Conservation (phyloP, 768 basidiomycete species). For the Tylopilus cervinicoccineus region DNA sequence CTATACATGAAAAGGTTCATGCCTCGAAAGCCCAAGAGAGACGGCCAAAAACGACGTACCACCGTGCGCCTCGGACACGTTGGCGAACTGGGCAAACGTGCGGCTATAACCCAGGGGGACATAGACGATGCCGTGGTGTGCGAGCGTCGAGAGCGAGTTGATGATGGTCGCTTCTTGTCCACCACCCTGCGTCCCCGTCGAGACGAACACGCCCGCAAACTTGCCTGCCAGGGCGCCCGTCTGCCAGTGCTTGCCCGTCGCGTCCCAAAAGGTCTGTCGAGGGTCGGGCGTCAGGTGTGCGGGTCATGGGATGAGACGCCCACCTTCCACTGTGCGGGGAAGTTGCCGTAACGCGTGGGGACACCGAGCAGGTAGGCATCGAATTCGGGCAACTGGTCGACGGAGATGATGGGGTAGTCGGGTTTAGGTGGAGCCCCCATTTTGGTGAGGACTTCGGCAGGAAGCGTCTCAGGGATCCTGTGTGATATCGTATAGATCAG, state of each 20-base stretch:
- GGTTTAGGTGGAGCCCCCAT: constrained; percentile 71
- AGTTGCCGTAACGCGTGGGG: constrained; percentile 77
- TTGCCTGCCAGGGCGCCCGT: constrained; percentile 65
- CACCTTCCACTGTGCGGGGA: constrained; percentile 79
- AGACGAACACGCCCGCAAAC: constrained; percentile 70
- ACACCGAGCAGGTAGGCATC: constrained; percentile 48
- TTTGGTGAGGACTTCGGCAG: constrained; percentile 57
- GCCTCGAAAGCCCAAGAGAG: background rate
- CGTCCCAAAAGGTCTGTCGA: constrained; percentile 69
- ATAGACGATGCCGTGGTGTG: constrained; percentile 69
- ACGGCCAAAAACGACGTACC: constrained; percentile 42
- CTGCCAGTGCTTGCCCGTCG: constrained; percentile 65
- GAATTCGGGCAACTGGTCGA: constrained; percentile 15
- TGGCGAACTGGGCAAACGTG: constrained; percentile 40
- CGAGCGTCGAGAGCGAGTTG: constrained; percentile 50
- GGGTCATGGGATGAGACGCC: constrained; percentile 12
- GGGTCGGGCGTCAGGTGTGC: background rate
- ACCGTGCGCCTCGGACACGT: constrained; percentile 49
- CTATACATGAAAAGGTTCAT: constrained; percentile 27
- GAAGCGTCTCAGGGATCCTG: constrained; percentile 78
- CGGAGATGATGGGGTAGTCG: constrained; percentile 39
- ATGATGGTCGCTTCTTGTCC: constrained; percentile 69
- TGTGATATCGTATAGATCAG: too few relatives aligned
- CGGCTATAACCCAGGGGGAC: constrained; percentile 68
- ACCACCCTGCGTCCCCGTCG: constrained; percentile 68